Evolutionary conservation across 2,329 filamentous ascomycete genomes (phyloP), one percentile per base, ranked within the genome.

Genomic region (Ceratocystis variospora): DNA sequence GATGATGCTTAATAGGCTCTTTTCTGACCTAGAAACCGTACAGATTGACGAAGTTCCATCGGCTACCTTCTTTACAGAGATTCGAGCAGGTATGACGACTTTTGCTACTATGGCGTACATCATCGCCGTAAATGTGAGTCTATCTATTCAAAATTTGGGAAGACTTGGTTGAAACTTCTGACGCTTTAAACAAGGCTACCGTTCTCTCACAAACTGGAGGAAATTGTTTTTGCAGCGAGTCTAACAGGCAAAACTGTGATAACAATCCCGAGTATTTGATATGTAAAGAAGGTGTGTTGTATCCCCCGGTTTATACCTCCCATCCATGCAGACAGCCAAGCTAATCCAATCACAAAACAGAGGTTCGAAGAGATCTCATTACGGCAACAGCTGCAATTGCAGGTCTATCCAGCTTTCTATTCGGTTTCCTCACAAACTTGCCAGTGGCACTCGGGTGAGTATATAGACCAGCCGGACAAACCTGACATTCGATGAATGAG

Each of bases 101-200:
- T 89, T 89, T 73, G 86, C 87, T 65, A 88, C 87, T 2, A 90
- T 91, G 89, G 87, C 88, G 15, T 93, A 92, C 75, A 93, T 94
- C 71, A 91, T 94, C 72, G 87, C 87, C 7, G 85, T 87, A 69
- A 86, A 87, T 71, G 83, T 83, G 69, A 71, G 79, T 71, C 3
- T 5, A 10, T 64, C 15, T n/a, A 41, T 41, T 4, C 8, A 1
- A 12, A 41, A 41, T 22, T 6, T 6, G 17, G 2, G n/a, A 41
- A 3, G 17, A 46, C 31, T 46, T 5, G 66, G 22, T 2, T 48
- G 12, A 46, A n/a, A 17, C 7, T 46, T 46, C 62, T 64, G 5
- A 64, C 28, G 33, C 2, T 41, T 31, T 3, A 53, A 65, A 70
- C 17, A 78, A 94, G 82, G 80, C 85, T 10, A 83, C 83, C 22